A percentile compares a stretch with the other conserved stretches of the same genome.
phyloP scores from a whole-genome alignment of 257 asterid genomes.

The Ilex asprella region DNA sequence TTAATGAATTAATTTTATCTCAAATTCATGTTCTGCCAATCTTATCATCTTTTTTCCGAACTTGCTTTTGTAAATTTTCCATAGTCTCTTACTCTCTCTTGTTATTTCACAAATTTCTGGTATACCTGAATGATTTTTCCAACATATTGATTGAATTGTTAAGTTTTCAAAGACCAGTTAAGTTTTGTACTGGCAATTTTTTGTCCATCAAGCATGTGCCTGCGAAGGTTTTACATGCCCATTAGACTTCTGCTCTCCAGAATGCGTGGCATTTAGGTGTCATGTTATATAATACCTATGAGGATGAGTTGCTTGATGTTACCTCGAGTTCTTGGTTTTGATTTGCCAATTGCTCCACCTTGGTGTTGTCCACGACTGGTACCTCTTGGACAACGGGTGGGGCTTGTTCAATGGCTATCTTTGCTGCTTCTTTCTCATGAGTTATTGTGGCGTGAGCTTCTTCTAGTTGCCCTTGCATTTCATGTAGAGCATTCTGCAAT shows the following conservation, averaged over 20 bases:
- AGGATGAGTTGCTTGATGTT: conserved; percentile 17
- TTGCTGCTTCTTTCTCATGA: conserved; percentile 79
- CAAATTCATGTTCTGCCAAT: too few species aligned
- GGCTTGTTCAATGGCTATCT: conserved; percentile 79
- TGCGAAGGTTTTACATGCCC: too few species aligned
- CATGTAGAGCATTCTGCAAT: conserved; percentile 56
- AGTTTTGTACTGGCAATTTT: too few species aligned
- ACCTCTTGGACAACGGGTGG: conserved; percentile 92
- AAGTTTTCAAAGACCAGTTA: too few species aligned
- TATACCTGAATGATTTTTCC: too few species aligned
- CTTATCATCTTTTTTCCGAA: too few species aligned
- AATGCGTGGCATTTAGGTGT: not conserved
- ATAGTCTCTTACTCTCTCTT: too few species aligned
- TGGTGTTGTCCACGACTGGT: conserved; percentile 68
- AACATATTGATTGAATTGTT: too few species aligned
- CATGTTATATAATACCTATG: conserved; percentile 5
- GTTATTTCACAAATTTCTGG: too few species aligned
- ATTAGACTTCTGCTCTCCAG: not conserved
- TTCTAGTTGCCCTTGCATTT: conserved; percentile 57
- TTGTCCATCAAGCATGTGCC: too few species aligned
- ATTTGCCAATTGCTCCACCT: conserved; percentile 65
- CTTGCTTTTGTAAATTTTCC: too few species aligned
- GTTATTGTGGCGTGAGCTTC: conserved; percentile 65
- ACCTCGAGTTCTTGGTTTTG: conserved; percentile 76
- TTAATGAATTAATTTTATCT: too few species aligned